Conservation (phyloP, 2,329 filamentous ascomycete species). For the Aspergillus candidus region DNA sequence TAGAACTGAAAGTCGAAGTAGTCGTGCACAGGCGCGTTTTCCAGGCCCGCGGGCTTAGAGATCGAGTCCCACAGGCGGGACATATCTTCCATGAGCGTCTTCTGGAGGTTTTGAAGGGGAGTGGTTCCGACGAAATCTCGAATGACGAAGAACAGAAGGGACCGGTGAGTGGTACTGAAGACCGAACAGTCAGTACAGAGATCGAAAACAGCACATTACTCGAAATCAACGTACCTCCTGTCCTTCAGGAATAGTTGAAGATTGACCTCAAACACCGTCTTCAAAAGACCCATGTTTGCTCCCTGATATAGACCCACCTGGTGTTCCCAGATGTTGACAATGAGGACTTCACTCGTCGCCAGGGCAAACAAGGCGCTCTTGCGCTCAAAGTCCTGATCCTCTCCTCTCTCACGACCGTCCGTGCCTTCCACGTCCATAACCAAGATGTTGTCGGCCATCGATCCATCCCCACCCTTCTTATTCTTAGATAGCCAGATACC, state of each 20-base stretch:
- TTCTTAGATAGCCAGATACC: constrained; percentile 99
- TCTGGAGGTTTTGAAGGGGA: constrained; percentile 80
- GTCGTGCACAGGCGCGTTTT: constrained; percentile 84
- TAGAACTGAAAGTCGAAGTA: constrained; percentile 99
- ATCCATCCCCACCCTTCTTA: constrained; percentile 52
- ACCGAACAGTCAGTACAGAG: constrained; percentile 18
- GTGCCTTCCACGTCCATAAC: constrained; percentile 99
- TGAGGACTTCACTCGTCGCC: constrained; percentile 93
- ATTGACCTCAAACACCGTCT: constrained; percentile 99
- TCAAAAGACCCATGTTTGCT: constrained; percentile 96
- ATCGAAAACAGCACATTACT: no score
- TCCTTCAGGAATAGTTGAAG: constrained; percentile 95
- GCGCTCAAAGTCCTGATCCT: constrained; percentile 97
- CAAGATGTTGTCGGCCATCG: constrained; percentile 93
- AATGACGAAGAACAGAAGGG: constrained; percentile 96
- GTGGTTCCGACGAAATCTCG: constrained; percentile 93
- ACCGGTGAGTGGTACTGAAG: constrained; percentile 71
- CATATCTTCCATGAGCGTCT: constrained; percentile 84
- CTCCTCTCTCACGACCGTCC: constrained; percentile 88
- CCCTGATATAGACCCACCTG: constrained; percentile 97
- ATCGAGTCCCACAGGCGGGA: constrained; percentile 88
- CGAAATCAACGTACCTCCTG: constrained; percentile 59
- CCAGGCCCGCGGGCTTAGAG: constrained; percentile 82
- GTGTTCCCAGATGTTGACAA: constrained; percentile 99
- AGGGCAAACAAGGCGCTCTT: constrained; percentile 97